Percentiles rank a stretch among this genome's conserved stretches.
Evolutionary conservation across 176 grass and related monocot genomes (phyloP).

Genomic region (Typha latifolia): DNA sequence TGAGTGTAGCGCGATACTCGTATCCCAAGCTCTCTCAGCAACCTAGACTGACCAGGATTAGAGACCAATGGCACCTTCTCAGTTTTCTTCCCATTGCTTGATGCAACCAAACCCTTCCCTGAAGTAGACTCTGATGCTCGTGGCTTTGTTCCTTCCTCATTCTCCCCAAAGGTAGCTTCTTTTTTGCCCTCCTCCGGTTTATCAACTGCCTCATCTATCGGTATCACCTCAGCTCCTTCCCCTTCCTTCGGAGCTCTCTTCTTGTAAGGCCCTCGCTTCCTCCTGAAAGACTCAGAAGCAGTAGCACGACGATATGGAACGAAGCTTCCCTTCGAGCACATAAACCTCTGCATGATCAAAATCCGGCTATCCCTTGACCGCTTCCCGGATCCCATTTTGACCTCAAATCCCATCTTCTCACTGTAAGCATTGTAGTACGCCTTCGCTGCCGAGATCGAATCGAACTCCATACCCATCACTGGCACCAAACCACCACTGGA

Average conservation of each 20-base stretch:
- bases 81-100: neutral
- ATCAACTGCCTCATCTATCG: constrained; percentile 1
- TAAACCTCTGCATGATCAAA: constrained; percentile 29
- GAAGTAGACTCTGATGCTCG: neutral
- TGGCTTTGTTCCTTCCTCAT: neutral
- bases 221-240: constrained; percentile 12
- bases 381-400: constrained; percentile 24
- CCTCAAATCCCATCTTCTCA: constrained; percentile 35
- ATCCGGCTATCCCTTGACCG: constrained; percentile 21
- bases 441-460: constrained; percentile 32
- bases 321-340: constrained; percentile 24
- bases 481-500: constrained; percentile 19
- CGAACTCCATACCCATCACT: constrained; percentile 34
- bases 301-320: neutral
- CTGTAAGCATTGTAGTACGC: constrained; percentile 28
- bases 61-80: constrained; percentile 4
- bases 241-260: constrained; percentile 6
- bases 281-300: constrained; percentile 5
- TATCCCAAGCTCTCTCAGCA: constrained; percentile 78
- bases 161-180: neutral
- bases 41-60: constrained; percentile 39
- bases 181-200: neutral
- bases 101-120: neutral
- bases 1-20: constrained; percentile 75
- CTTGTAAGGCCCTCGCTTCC: constrained; percentile 15